A percentile compares a stretch with the other conserved stretches of the same genome.
Evolutionary conservation across 768 basidiomycete species (phyloP).

Genomic region (Trametopsis cervina): DNA sequence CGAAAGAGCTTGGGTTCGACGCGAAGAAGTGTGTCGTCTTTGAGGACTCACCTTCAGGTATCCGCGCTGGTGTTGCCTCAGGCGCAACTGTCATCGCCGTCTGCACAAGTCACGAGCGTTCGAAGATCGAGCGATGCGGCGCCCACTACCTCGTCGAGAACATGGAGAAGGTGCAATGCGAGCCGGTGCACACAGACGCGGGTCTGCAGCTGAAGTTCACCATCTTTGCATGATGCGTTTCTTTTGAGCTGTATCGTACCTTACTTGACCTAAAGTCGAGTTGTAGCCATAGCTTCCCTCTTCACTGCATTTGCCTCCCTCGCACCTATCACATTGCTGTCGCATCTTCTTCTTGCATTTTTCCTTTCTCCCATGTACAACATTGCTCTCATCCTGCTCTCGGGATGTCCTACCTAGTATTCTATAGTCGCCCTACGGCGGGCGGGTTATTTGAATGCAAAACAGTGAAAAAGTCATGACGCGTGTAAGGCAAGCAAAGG

Average conservation of each 20-base stretch:
- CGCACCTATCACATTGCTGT: neutral
- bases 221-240: conserved; percentile 19
- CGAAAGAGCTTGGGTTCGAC: conserved; percentile 46
- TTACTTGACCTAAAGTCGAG: neutral
- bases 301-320: neutral
- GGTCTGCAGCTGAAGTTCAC: conserved; percentile 35
- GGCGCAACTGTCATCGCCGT: conserved; percentile 70
- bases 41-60: conserved; percentile 67
- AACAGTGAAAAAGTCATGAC: no score
- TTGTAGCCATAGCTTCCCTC: neutral
- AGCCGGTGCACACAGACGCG: conserved; percentile 31
- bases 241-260: neutral
- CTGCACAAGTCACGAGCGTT: conserved; percentile 62
- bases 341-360: neutral
- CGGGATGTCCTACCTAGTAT: no score
- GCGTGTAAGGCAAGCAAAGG: no score
- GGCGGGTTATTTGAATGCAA: no score
- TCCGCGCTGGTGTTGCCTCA: conserved; percentile 62
- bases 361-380: no score
- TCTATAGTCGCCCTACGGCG: no score
- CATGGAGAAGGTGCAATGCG: conserved; percentile 41
- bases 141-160: conserved; percentile 50
- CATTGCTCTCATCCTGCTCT: no score
- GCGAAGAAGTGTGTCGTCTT: conserved; percentile 65
- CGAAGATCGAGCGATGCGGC: conserved; percentile 45